Conservation (phyloP, 495 filamentous ascomycete genomes). For the Thozetella sp. region DNA sequence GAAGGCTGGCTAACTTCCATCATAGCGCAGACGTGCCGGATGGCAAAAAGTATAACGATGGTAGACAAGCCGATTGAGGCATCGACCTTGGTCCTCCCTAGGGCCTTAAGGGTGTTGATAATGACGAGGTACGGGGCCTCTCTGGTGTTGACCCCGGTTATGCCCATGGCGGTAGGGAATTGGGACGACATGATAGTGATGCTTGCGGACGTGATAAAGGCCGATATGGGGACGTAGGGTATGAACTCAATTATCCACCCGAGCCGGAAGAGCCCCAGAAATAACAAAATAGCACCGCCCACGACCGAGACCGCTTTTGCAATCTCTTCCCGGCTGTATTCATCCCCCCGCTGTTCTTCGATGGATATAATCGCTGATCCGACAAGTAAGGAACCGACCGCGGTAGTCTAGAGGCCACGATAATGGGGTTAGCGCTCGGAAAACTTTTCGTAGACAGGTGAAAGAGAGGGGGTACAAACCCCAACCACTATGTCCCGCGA, state of each 20-base stretch:
- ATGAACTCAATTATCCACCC: slow-evolving; percentile 39
- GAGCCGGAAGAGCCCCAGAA: slow-evolving; percentile 28
- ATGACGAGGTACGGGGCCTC: slow-evolving; percentile 34
- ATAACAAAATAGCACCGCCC: slow-evolving; percentile 26
- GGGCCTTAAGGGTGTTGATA: slow-evolving; percentile 32
- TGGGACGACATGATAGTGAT: slow-evolving; percentile 35
- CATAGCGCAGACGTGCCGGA: slow-evolving; percentile 19
- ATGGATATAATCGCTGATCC: slow-evolving; percentile 9
- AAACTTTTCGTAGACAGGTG: slow-evolving; percentile 1
- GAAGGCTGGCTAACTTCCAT: slow-evolving; percentile 18
- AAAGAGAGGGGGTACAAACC: slow-evolving; percentile 30
- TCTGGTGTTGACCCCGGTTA: slow-evolving; percentile 31
- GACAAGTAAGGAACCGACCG: slow-evolving; percentile 16
- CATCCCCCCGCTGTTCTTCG: slow-evolving; percentile 5
- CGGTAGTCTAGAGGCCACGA: slow-evolving; percentile 11
- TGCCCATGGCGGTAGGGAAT: slow-evolving; percentile 30
- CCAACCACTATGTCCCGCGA: slow-evolving; percentile 60
- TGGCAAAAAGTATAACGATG: slow-evolving; percentile 27
- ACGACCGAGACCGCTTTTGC: slow-evolving; percentile 29
- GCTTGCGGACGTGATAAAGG: slow-evolving; percentile 14
- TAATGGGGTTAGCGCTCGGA: not conserved
- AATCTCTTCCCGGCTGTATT: slow-evolving; percentile 29
- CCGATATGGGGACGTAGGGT: slow-evolving; percentile 22
- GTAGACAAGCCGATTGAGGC: slow-evolving; percentile 32
- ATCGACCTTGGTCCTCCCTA: slow-evolving; percentile 26